Conservation (phyloP, 164 flowering plant species). For the Tinospora cordifolia region DNA sequence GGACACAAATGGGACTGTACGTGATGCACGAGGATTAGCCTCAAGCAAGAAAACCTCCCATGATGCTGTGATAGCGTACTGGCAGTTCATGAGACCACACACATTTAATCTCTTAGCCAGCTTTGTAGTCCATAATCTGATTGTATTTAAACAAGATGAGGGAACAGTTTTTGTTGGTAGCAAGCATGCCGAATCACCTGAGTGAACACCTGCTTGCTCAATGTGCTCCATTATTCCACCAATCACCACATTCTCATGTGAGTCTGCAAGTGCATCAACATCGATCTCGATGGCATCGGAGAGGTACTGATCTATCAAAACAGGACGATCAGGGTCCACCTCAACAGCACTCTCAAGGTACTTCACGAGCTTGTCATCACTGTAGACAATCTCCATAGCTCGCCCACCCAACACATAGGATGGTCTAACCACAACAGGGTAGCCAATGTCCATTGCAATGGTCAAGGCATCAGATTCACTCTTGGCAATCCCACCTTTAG, state of each 20-base stretch:
- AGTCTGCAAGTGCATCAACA: conserved; percentile 79
- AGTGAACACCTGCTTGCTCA: conserved; percentile 94
- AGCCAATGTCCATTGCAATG: conserved; percentile 14
- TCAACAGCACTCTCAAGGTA: conserved; percentile 19
- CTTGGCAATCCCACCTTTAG: conserved; percentile 20
- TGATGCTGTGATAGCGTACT: conserved; percentile 73
- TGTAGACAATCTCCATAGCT: conserved; percentile 22
- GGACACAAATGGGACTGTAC: conserved; percentile 93
- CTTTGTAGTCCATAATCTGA: conserved; percentile 73
- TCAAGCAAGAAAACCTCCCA: conserved; percentile 82
- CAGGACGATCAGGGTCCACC: conserved; percentile 20
- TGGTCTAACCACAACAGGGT: conserved; percentile 20
- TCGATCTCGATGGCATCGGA: conserved; percentile 92
- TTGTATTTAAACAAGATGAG: conserved; percentile 54
- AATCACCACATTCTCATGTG: conserved; percentile 77
- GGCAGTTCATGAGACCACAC: conserved; percentile 96
- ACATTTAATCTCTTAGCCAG: conserved; percentile 72
- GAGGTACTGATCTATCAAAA: conserved; percentile 23
- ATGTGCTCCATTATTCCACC: conserved; percentile 99
- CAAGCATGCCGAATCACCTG: conserved; percentile 89
- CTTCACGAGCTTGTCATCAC: conserved; percentile 16
- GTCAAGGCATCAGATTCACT: conserved; percentile 14
- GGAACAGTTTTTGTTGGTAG: conserved; percentile 77
- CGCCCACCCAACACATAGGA: conserved; percentile 21
- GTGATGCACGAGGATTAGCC: conserved; percentile 92